Base-by-base conservation (phyloP, 352 stramenopile species). In the Pythium coloratum region DNA sequence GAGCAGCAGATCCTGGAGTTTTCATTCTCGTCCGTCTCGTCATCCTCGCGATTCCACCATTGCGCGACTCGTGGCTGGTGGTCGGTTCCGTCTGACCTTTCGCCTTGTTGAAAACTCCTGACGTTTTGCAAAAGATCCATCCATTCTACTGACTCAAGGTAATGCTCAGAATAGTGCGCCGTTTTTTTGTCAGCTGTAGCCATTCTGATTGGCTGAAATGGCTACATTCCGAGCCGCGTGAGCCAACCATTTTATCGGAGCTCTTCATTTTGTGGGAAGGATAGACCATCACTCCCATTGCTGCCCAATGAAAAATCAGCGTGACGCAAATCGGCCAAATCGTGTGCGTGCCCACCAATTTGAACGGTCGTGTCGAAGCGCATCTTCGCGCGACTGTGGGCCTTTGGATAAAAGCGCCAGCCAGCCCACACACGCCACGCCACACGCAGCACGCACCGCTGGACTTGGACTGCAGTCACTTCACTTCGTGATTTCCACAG, bases 171-270 rank as follows among this genome's bases (percentile, higher is more conserved):
- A 44, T 44, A 44, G 36, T 18, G 36, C 36, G 36, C 36, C 36
- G 36, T 44, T 44, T 44, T 24, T 24, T 44, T 44, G 36, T 12
- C 12, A 64, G 59, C 42, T 68, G 38, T 62, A 61, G 40, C 53
- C 62, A 62, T 68, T 50, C 12, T 61, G 13, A 68, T 68, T 68
- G 62, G 62, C 62, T 68, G 62, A 55, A 68, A 62, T 55, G 53
- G 53, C 13, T 64, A 57, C 58, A 49, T 47, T 64, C 30, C 16
- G 18, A 24, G 3, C 54, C 30, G 3, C 30, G 14, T 7, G 14
- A 56, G 38, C 61, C 61, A 67, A 44, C 61, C 61, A 61, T 47
- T 67, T 55, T 28, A 24, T 24, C 44, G 55, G 55, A 60, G 54
- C 55, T 53, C 6, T 0, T 56, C 34, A 24, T 55, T 24, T 24